A percentile compares a stretch with the other conserved stretches of the same genome.
Evolutionary conservation across 169 alveolate species (phyloP).

Genomic region (Cyclospora cayetanensis): DNA sequence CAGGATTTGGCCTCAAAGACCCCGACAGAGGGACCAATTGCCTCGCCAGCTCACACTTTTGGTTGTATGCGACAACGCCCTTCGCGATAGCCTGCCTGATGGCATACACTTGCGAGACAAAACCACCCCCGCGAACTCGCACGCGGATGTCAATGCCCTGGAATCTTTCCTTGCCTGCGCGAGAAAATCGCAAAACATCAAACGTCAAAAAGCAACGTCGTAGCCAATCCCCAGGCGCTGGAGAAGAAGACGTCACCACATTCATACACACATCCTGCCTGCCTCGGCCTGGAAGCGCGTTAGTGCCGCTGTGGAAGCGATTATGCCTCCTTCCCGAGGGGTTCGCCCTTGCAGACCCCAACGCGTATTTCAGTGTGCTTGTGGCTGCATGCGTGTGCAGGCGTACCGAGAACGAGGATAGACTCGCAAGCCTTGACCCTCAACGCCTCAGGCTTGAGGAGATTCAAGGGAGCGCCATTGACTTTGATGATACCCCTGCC

Average conservation of each 20-base stretch:
- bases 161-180: conserved; percentile 85
- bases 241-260: too few species aligned
- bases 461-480: conserved; percentile 73
- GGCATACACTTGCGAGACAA: conserved; percentile 96
- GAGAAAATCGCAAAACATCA: too few species aligned
- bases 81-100: conserved; percentile 98
- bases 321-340: too few species aligned
- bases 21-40: too few species aligned
- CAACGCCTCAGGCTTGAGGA: conserved; percentile 80
- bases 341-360: conserved; percentile 99
- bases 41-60: conserved; percentile 85
- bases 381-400: conserved; percentile 84
- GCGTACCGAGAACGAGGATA: conserved; percentile 93
- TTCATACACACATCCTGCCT: too few species aligned
- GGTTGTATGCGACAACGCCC: conserved; percentile 98
- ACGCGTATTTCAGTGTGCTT: conserved; percentile 95
- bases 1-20: too few species aligned
- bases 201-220: too few species aligned
- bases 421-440: conserved; percentile 98
- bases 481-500: conserved; percentile 93
- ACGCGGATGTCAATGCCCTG: conserved; percentile 95
- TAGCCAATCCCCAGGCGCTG: too few species aligned
- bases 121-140: conserved; percentile 99
- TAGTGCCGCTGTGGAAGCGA: too few species aligned
- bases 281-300: too few species aligned